Evolutionary conservation across 257 asterid genomes (phyloP).

Genomic region (Petunia axillaris): DNA sequence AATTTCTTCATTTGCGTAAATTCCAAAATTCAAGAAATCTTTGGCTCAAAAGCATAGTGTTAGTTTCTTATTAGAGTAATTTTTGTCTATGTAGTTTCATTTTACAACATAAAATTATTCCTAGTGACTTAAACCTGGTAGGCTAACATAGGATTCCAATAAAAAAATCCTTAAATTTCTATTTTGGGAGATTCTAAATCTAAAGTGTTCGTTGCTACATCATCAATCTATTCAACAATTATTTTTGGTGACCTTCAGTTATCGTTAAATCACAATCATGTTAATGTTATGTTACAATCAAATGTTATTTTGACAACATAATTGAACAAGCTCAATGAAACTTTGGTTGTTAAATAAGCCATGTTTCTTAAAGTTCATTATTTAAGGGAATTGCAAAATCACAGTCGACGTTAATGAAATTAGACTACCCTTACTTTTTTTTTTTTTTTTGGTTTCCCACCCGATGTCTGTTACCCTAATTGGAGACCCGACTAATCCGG

Average conservation of each 20-base stretch:
- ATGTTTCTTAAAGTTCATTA: background rate
- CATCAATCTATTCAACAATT: conserved; percentile 17
- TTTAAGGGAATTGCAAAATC: background rate
- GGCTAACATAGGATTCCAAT: conserved; percentile 3
- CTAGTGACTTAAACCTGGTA: background rate
- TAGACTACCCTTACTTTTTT: conserved; percentile 33
- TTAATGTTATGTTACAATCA: background rate
- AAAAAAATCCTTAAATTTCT: background rate
- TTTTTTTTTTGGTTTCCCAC: too few species aligned
- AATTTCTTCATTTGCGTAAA: conserved; percentile 13
- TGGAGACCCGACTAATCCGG: too few species aligned
- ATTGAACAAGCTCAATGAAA: background rate
- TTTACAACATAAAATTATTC: background rate
- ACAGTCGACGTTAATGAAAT: background rate
- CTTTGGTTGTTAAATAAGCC: background rate
- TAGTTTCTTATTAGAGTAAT: background rate
- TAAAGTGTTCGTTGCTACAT: background rate
- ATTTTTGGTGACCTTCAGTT: background rate
- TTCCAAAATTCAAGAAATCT: background rate
- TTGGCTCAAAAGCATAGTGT: background rate
- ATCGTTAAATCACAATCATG: background rate
- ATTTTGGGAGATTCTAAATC: background rate
- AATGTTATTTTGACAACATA: background rate
- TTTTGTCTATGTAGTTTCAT: background rate
- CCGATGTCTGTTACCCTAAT: too few species aligned